Evolutionary conservation across 257 asterid genomes (phyloP).

Genomic region (Solanum chilense): DNA sequence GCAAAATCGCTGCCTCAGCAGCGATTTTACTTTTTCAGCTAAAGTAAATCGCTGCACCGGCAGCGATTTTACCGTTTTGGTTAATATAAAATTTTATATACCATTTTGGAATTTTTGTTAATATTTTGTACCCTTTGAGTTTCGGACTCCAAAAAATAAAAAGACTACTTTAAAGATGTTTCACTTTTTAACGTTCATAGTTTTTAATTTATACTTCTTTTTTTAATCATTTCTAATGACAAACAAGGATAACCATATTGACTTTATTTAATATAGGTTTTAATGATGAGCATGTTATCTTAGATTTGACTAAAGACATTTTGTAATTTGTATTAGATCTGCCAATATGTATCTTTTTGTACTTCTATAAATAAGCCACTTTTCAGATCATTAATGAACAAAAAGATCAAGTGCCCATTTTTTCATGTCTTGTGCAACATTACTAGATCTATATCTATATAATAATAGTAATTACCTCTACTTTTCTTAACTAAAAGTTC

Average conservation of each 20-base stretch:
- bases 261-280: neutral
- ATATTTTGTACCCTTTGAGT: no score
- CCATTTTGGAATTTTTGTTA: no score
- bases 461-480: neutral
- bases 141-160: no score
- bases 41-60: no score
- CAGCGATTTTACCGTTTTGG: no score
- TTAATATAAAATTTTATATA: no score
- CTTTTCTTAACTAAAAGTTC: neutral
- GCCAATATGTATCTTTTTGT: neutral
- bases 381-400: neutral
- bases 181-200: neutral
- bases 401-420: neutral
- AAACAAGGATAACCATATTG: neutral
- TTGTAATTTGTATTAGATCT: neutral
- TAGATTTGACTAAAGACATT: neutral
- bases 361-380: neutral
- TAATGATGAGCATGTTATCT: neutral
- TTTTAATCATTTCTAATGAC: neutral
- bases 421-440: neutral
- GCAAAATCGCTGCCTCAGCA: no score
- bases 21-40: no score
- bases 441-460: neutral
- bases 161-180: neutral
- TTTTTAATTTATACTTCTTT: neutral